Base-by-base conservation (phyloP, 148 eudicot genomes). In the Silene uniflora region DNA sequence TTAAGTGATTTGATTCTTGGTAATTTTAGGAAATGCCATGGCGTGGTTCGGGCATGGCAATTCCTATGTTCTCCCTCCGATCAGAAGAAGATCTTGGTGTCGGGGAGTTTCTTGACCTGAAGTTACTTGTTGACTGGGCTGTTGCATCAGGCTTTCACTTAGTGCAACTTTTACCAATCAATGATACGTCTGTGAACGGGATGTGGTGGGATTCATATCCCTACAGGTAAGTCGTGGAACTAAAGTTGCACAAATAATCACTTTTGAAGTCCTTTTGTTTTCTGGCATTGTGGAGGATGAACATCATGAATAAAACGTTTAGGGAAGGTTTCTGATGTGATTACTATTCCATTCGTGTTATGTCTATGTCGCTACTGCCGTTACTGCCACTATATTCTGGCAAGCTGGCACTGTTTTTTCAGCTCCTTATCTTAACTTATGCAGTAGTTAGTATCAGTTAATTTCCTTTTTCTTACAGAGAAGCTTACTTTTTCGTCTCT, bases 201-300 rank as follows among this genome's bases (percentile, higher is more conserved):
- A 94, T 90, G 97, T 94, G 98, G 98, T 94, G 98, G 98, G 98
- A 94, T 83, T 94, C 98, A 7, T 94, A 94, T 75, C 98, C 98
- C 4, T 94, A 94, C 87, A 94, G 98, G 98, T 91, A 67, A 74
- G 77, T 9, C 73, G 52, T 80, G 44, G 16, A 54, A 58, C 52
- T 59, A 27, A 75, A n/a, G 59, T 22, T 35, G 10, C 21, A 4
- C 56, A 39, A 39, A 39, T 39, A 39, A 39, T 18, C 49, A 73
- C 52, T 18, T 60, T 16, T 49, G 39, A 68, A 59, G 62, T 76
- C 58, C 12, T 55, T 66, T 62, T 73, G 64, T 24, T 73, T 65
- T 44, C 19, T 56, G 49, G n/a, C 67, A n/a, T 76, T 76, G 9
- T 54, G 62, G 59, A 74, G 22, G 76, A 73, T 23, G 69, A 46